Evolutionary conservation across 2,329 filamentous ascomycete genomes (phyloP), one percentile per base, ranked within the genome.

Genomic region (Knufia petricola): DNA sequence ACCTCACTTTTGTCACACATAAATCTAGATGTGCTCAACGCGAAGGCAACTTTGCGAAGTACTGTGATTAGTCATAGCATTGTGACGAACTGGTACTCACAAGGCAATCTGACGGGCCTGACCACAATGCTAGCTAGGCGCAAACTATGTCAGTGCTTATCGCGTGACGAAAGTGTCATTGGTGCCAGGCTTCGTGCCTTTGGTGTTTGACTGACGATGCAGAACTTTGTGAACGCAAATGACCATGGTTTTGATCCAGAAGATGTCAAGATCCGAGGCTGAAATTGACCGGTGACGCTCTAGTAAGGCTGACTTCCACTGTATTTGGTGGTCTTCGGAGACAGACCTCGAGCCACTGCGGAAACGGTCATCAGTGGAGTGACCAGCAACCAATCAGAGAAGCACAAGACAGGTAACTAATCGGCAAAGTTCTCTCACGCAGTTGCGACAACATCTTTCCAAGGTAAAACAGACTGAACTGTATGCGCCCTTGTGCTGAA

Each of bases 101-200:
- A 37, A 37, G 34, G 34, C 34, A 37, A 37, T 37, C 34, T 37
- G 34, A 37, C 34, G 13, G 13, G 34, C 34, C 17, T 37, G 17
- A 37, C 34, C 34, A 37, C 34, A 37, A 37, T 37, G 34, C 34
- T 37, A 37, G 34, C 34, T 37, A 37, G 34, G 34, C 17, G 34
- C 13, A 37, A 20, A 37, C 17, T n/a, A 37, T 20, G 34, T 37
- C 34, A 37, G 34, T 37, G 17, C 34, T 37, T 37, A 37, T 37
- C 13, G 34, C 34, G 34, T 37, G 34, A 37, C n/a, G 34, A 37
- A 20, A 37, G 34, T 28, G 26, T 28, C 26, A 28, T 28, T 28
- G 26, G 34, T 37, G 34, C 34, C 34, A 37, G 34, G 34, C 34
- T 37, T 37, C 17, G 17, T 37, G 34, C 34, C 34, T 37, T 37